Evolutionary conservation across 495 filamentous ascomycete species (phyloP).

Genomic region (Penicillium goetzii): DNA sequence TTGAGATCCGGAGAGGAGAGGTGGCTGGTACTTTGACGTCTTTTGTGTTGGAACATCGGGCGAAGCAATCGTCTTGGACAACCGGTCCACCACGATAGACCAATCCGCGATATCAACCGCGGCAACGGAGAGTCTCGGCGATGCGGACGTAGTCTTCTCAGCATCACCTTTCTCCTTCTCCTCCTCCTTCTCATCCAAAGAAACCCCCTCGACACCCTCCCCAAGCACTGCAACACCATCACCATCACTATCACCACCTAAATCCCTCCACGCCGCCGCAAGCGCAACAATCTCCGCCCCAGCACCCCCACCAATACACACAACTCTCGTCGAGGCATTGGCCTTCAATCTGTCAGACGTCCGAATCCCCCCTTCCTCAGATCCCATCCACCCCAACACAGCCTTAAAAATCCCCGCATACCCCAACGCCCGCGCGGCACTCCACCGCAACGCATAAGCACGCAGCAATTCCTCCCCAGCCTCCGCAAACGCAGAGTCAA

Average conservation of each 20-base stretch:
- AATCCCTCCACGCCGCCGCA: constrained; percentile 60
- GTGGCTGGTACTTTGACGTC: constrained; percentile 51
- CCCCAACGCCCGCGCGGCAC: constrained; percentile 76
- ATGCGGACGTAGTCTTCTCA: neutral
- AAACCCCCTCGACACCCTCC: constrained; percentile 24
- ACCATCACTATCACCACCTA: constrained; percentile 24
- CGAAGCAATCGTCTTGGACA: constrained; percentile 50
- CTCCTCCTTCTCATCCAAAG: constrained; percentile 23
- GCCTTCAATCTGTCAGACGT: neutral
- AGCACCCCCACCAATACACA: constrained; percentile 84
- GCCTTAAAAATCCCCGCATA: constrained; percentile 70
- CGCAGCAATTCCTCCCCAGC: constrained; percentile 65
- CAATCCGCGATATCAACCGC: constrained; percentile 84
- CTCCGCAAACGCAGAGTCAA: constrained; percentile 70
- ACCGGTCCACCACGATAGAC: constrained; percentile 58
- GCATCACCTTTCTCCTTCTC: neutral
- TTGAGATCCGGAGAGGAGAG: constrained; percentile 40
- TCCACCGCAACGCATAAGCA: constrained; percentile 88
- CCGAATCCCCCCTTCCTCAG: neutral
- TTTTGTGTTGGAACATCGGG: constrained; percentile 31
- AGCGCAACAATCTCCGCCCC: constrained; percentile 82
- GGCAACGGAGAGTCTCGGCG: constrained; percentile 52
- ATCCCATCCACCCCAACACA: constrained; percentile 37
- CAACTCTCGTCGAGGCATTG: constrained; percentile 38
- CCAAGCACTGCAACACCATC: constrained; percentile 7